Evolutionary conservation across 345 rosid genomes (phyloP).

Genomic region (Luvunga scandens): DNA sequence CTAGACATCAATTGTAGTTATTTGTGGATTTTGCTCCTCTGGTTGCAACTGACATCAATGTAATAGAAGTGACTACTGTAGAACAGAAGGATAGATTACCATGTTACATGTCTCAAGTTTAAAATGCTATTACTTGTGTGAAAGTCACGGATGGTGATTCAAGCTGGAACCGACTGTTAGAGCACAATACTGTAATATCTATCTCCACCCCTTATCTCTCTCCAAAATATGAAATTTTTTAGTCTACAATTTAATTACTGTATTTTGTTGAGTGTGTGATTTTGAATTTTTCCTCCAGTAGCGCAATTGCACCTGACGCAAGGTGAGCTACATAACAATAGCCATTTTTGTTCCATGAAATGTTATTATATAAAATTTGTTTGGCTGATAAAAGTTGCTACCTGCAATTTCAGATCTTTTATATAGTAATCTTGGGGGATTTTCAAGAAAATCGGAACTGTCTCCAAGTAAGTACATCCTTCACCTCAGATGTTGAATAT

Average conservation of each 20-base stretch:
- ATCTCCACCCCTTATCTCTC: background rate
- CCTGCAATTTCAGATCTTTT: background rate
- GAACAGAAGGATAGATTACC: background rate
- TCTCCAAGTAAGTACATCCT: background rate
- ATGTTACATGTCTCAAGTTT: background rate
- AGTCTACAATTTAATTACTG: background rate
- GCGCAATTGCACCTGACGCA: background rate
- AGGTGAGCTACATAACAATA: background rate
- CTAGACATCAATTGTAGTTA: background rate
- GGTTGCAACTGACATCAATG: background rate
- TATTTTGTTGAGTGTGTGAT: background rate
- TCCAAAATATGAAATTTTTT: background rate
- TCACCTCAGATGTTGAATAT: background rate
- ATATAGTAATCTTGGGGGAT: background rate
- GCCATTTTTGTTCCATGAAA: background rate
- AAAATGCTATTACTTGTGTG: background rate
- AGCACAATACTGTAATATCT: background rate
- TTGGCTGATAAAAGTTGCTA: background rate
- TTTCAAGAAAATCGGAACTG: background rate
- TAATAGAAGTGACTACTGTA: background rate
- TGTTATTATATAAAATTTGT: background rate
- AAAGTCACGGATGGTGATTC: background rate
- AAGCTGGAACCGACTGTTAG: background rate
- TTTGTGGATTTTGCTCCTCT: background rate
- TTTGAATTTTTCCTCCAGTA: background rate